A percentile compares a stretch with the other conserved stretches of the same genome.
Conservation (phyloP, 768 basidiomycete species). For the Boletus subparvulus region DNA sequence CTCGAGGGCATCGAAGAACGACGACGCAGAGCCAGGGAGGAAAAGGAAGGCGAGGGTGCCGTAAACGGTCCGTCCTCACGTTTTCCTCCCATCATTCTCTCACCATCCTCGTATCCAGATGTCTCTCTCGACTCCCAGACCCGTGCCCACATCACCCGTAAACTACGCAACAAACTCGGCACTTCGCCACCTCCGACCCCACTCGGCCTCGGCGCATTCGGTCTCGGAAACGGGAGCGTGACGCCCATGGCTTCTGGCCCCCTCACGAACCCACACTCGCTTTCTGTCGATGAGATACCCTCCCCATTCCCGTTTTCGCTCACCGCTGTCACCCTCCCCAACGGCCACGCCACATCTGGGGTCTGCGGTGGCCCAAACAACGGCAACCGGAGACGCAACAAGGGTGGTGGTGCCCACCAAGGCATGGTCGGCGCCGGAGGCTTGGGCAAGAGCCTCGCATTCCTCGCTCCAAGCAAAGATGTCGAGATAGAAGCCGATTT, state of each 20-base stretch:
- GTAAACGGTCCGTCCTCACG: slow-evolving; percentile 51
- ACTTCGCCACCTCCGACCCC: slow-evolving; percentile 80
- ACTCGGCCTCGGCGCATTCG: slow-evolving; percentile 40
- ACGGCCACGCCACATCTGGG: slow-evolving; percentile 33
- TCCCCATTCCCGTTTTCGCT: slow-evolving; percentile 81
- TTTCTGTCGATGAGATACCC: slow-evolving; percentile 82
- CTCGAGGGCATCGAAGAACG: slow-evolving; percentile 86
- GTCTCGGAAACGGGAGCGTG: slow-evolving; percentile 38
- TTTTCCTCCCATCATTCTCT: slow-evolving; percentile 2
- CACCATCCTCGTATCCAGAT: slow-evolving; percentile 44
- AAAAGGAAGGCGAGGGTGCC: slow-evolving; percentile 87
- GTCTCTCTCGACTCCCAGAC: slow-evolving; percentile 73
- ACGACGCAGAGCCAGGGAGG: slow-evolving; percentile 73
- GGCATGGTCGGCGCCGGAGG: slow-evolving; percentile 59
- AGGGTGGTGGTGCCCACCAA: slow-evolving; percentile 53
- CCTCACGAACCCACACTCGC: slow-evolving; percentile 79
- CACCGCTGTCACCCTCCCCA: slow-evolving; percentile 50
- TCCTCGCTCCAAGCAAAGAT: slow-evolving; percentile 61
- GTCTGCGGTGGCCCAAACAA: slow-evolving; percentile 43
- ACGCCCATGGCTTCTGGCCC: slow-evolving; percentile 68
- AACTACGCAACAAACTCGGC: slow-evolving; percentile 77
- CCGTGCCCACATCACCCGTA: slow-evolving; percentile 78
- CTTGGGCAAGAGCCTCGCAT: slow-evolving; percentile 67
- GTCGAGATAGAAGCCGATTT: slow-evolving; percentile 72
- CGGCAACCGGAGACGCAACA: slow-evolving; percentile 43